phyloP scores from a whole-genome alignment of 768 basidiomycete species.

The Boletus eberwhitei region DNA sequence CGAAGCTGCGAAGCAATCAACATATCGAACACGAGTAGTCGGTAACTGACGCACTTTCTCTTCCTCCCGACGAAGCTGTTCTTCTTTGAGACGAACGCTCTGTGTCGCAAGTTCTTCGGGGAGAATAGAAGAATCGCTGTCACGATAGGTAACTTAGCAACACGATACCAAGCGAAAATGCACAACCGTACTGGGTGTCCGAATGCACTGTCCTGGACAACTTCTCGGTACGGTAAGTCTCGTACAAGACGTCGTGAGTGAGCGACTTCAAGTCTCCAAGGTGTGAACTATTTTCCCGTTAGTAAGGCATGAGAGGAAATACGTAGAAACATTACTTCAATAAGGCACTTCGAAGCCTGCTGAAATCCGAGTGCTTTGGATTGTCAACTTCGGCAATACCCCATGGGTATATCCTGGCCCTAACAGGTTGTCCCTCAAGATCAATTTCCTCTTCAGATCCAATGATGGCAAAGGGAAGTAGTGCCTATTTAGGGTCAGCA shows the following conservation, averaged over 20 bases:
- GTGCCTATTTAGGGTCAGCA: conserved; percentile 45
- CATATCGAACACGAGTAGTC: neutral
- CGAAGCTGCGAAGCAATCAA: conserved; percentile 57
- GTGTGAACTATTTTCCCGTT: conserved; percentile 65
- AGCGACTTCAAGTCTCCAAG: conserved; percentile 91
- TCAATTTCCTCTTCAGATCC: conserved; percentile 97
- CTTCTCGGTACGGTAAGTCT: conserved; percentile 98
- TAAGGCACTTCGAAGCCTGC: conserved; percentile 84
- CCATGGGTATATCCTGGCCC: conserved; percentile 97
- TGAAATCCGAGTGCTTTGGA: conserved; percentile 99
- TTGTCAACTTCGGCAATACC: conserved; percentile 98
- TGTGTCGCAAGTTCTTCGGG: conserved; percentile 97
- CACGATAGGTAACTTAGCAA: conserved; percentile 23
- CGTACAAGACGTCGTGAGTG: conserved; percentile 91
- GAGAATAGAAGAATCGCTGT: conserved; percentile 82
- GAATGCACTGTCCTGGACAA: conserved; percentile 85
- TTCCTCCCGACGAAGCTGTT: conserved; percentile 94
- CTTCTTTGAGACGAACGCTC: conserved; percentile 96
- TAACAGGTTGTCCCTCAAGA: conserved; percentile 84
- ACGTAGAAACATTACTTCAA: conserved; percentile 58
- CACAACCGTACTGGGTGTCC: conserved; percentile 57
- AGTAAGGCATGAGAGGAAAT: conserved; percentile 3
- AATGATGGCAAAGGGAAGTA: conserved; percentile 95
- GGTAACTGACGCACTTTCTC: conserved; percentile 62
- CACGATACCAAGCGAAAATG: neutral